Evolutionary conservation across 805 yeast species (phyloP).

Genomic region (Ogataea thermomethanolica): DNA sequence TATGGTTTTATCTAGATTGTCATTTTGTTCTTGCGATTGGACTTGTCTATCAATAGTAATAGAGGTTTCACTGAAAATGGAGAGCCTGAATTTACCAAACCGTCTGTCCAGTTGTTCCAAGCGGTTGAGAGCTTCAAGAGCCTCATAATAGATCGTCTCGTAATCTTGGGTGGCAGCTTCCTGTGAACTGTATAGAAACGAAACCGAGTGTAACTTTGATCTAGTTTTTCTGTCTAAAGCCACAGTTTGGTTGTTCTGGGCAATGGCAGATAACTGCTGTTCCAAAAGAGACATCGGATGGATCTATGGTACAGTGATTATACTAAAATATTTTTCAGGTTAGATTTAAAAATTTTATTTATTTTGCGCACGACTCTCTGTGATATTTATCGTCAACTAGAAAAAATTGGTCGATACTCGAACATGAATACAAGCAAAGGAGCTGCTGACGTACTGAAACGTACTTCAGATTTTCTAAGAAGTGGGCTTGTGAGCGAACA

Average conservation of each 20-base stretch:
- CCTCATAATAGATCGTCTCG: constrained; percentile 69
- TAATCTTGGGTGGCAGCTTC: constrained; percentile 94
- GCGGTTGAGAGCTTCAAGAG: constrained; percentile 73
- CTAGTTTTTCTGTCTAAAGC: constrained; percentile 84
- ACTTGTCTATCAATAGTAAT: constrained; percentile 76
- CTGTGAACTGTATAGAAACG: constrained; percentile 80
- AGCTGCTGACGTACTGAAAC: constrained; percentile 73
- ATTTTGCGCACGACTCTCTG: constrained; percentile 4
- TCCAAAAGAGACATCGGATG: constrained; percentile 52
- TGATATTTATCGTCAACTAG: neutral
- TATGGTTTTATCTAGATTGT: constrained; percentile 70
- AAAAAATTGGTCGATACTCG: constrained; percentile 4
- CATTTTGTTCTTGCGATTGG: constrained; percentile 72
- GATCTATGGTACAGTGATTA: neutral
- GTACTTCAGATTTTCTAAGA: constrained; percentile 72
- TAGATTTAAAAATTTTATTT: constrained; percentile 11
- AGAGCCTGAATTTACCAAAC: constrained; percentile 62
- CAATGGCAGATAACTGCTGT: constrained; percentile 73
- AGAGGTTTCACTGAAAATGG: constrained; percentile 82
- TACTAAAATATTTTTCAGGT: constrained; percentile 3
- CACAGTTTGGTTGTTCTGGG: constrained; percentile 60
- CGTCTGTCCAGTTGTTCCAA: constrained; percentile 69
- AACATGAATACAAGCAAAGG: constrained; percentile 69
- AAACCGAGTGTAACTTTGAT: constrained; percentile 82
- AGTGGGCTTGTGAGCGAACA: constrained; percentile 65